Evolutionary conservation across 768 basidiomycete species (phyloP).

Genomic region (Strobilomyces echinocephalus): DNA sequence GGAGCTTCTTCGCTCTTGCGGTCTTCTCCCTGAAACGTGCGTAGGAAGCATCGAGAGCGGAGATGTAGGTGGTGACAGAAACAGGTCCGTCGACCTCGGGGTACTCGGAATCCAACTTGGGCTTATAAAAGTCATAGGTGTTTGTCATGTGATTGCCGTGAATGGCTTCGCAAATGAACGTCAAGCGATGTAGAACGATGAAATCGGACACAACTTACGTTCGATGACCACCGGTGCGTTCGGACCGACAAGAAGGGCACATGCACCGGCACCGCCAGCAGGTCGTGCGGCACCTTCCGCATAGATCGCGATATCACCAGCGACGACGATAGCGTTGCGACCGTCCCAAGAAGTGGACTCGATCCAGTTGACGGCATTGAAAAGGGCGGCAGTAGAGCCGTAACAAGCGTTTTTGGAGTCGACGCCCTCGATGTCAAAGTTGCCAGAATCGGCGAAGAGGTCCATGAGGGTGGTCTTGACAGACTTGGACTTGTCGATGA

Average conservation of each 20-base stretch:
- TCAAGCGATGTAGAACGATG: conserved; percentile 4
- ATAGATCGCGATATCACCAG: conserved; percentile 97
- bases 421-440: conserved; percentile 97
- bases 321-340: conserved; percentile 93
- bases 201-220: conserved; percentile 53
- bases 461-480: conserved; percentile 99
- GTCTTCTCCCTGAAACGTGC: conserved; percentile 77
- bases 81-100: conserved; percentile 97
- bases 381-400: conserved; percentile 95
- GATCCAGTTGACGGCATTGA: conserved; percentile 98
- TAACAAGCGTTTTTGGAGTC: conserved; percentile 99
- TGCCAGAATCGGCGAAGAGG: conserved; percentile 87
- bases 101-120: conserved; percentile 89
- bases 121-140: conserved; percentile 99
- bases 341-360: conserved; percentile 97
- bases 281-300: conserved; percentile 94
- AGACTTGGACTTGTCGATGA: conserved; percentile 99
- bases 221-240: conserved; percentile 93
- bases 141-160: conserved; percentile 98
- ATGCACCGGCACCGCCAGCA: conserved; percentile 94
- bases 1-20: conserved; percentile 55
- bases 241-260: conserved; percentile 92
- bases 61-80: conserved; percentile 91
- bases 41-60: conserved; percentile 90
- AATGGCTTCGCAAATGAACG: conserved; percentile 53